A percentile compares a stretch with the other conserved stretches of the same genome.
phyloP scores from a whole-genome alignment of 306 rosid genomes.

The Alnus rubra region DNA sequence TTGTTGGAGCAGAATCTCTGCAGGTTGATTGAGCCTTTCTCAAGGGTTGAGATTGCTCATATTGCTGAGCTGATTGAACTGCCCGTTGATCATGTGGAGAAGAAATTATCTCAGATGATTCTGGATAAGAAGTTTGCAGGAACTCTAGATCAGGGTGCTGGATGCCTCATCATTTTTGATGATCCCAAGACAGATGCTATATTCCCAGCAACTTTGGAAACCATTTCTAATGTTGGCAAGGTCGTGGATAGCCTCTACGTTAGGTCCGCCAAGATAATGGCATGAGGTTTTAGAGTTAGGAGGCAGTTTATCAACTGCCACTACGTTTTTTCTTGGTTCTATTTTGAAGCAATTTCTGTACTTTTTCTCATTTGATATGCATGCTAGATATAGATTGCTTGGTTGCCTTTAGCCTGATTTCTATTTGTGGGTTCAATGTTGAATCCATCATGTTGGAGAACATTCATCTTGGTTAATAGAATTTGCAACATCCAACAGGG shows the following conservation, averaged over 20 bases:
- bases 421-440: slow-evolving; percentile 1
- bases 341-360: neutral
- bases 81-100: slow-evolving; percentile 61
- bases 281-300: slow-evolving; percentile 35
- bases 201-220: slow-evolving; percentile 71
- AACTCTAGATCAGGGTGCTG: slow-evolving; percentile 94
- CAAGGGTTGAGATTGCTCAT: slow-evolving; percentile 89
- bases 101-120: slow-evolving; percentile 61
- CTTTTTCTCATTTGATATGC: neutral
- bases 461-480: slow-evolving; percentile 16
- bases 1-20: slow-evolving; percentile 91
- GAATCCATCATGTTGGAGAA: slow-evolving; percentile 7
- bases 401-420: slow-evolving; percentile 4
- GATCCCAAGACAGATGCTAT: slow-evolving; percentile 59
- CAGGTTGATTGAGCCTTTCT: slow-evolving; percentile 92
- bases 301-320: slow-evolving; percentile 2
- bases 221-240: slow-evolving; percentile 83
- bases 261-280: slow-evolving; percentile 96
- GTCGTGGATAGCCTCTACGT: slow-evolving; percentile 91
- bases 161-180: slow-evolving; percentile 57
- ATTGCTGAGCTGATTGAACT: slow-evolving; percentile 88
- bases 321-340: neutral
- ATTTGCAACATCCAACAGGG: neutral
- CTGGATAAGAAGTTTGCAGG: slow-evolving; percentile 69
- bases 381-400: slow-evolving; percentile 1